phyloP scores from a whole-genome alignment of 331 rosid genomes.

The Quercus tomentella region DNA sequence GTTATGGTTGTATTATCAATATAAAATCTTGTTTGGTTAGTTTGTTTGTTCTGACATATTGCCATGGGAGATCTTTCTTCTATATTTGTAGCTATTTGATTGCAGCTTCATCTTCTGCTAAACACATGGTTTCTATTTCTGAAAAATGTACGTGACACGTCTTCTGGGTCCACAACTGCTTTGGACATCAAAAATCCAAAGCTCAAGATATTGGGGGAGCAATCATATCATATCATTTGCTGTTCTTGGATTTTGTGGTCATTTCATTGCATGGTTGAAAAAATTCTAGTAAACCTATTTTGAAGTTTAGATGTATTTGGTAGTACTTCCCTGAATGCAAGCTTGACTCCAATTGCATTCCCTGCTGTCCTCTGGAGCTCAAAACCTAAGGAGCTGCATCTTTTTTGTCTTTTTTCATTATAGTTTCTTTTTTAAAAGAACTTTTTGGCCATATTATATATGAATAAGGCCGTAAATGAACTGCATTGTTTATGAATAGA shows the following conservation, averaged over 20 bases:
- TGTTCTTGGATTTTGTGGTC: background rate
- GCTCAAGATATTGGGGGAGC: background rate
- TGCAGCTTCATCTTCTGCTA: background rate
- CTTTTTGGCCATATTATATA: no score
- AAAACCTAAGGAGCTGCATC: no score
- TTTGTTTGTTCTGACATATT: background rate
- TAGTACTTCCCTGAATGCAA: no score
- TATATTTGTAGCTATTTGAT: background rate
- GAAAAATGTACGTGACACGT: background rate
- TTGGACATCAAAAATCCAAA: background rate
- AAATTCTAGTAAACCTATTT: background rate
- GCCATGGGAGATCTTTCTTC: background rate
- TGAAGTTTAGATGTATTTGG: no score
- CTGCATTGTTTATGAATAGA: no score
- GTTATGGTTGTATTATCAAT: background rate
- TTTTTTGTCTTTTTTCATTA: no score
- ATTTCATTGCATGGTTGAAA: background rate
- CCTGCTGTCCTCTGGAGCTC: no score
- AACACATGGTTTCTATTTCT: background rate
- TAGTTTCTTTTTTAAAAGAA: no score
- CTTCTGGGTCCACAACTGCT: no score
- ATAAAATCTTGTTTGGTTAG: background rate
- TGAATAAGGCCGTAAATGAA: no score
- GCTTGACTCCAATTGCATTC: no score
- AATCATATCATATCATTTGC: background rate